Evolutionary conservation across 257 asterid genomes (phyloP), one percentile per base, ranked within the genome.

Genomic region (Linderniella brevidens): DNA sequence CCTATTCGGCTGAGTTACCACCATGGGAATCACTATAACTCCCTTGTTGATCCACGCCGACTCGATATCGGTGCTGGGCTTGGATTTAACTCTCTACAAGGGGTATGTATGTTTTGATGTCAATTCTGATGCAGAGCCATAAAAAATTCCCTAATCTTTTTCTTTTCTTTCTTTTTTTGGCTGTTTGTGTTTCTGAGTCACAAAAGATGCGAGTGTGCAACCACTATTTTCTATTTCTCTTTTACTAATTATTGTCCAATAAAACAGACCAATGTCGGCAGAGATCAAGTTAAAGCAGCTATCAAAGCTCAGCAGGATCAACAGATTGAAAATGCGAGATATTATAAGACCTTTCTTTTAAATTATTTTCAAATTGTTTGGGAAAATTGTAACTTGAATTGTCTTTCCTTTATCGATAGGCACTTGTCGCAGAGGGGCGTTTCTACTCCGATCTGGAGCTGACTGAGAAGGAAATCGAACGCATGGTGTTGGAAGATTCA

Each of bases 271-370:
- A 77, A 73, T 49, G 59, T 82, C 4, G 94, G 79, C 36, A 79
- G 67, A 69, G 94, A 82, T 75, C 80, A 90, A 78, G 86, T 90
- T 42, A 90, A 90, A 74, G 99, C 94, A 15, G 96, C 99, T 29
- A 90, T 90, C 19, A 82, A 71, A 78, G 94, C 96, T 60, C 99
- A 90, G 64, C 96, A 85, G 64, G 99, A 90, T 60, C 99, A 90
- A 64, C 99, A 85, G 76, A 90, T 90, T 55, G 92, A 90, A 62
- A 79, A 82, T 52, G 96, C 74, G 50, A 69, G 78, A 25, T 25
- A 25, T 25, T 25, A 25, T 25, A 25, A 25, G 32, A 25, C 32
- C 32, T 25, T 42, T 52, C 20, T 39, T 39, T 39, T 39, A 0
- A 44, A 17, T 3, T 1, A 13, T 29, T 17, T 17, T 46, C 4